Evolutionary conservation across 129 eudicot species (phyloP).

Genomic region (Saposhnikovia divaricata): DNA sequence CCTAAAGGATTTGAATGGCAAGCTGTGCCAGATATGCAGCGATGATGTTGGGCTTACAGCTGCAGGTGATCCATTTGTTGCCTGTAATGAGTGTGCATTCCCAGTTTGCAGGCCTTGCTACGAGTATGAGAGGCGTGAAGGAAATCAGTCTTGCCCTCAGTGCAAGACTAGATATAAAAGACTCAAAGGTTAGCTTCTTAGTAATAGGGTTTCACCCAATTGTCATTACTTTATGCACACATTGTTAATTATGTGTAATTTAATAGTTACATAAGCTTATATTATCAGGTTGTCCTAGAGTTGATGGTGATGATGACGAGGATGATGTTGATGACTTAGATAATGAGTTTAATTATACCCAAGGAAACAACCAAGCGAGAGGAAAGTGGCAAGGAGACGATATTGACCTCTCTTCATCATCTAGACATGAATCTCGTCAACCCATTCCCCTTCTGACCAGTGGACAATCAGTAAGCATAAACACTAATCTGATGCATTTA

Average conservation of each 20-base stretch:
- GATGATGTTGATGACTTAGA: constrained; percentile 73
- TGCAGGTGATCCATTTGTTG: constrained; percentile 63
- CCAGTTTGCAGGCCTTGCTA: constrained; percentile 78
- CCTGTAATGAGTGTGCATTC: constrained; percentile 81
- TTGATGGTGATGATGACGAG: constrained; percentile 77
- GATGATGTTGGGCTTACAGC: constrained; percentile 55
- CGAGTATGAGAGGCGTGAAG: constrained; percentile 75
- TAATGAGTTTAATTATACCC: constrained; percentile 55
- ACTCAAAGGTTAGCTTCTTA: constrained; percentile 44
- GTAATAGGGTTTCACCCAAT: neutral
- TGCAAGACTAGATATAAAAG: constrained; percentile 82
- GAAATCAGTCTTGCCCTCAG: constrained; percentile 76
- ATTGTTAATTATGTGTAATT: neutral
- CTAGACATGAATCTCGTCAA: constrained; percentile 68
- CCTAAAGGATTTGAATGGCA: constrained; percentile 41
- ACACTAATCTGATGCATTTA: neutral
- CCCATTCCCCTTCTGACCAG: constrained; percentile 69
- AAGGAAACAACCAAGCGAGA: constrained; percentile 47
- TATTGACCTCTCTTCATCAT: constrained; percentile 53
- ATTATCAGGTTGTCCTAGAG: constrained; percentile 55
- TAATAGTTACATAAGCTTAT: neutral
- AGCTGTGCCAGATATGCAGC: constrained; percentile 67
- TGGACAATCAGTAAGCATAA: constrained; percentile 55
- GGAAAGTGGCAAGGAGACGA: constrained; percentile 77
- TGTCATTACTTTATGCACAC: neutral